Percentiles rank a stretch among this genome's conserved stretches.
Conservation (phyloP, 164 flowering plant species). For the Taxillus chinensis region DNA sequence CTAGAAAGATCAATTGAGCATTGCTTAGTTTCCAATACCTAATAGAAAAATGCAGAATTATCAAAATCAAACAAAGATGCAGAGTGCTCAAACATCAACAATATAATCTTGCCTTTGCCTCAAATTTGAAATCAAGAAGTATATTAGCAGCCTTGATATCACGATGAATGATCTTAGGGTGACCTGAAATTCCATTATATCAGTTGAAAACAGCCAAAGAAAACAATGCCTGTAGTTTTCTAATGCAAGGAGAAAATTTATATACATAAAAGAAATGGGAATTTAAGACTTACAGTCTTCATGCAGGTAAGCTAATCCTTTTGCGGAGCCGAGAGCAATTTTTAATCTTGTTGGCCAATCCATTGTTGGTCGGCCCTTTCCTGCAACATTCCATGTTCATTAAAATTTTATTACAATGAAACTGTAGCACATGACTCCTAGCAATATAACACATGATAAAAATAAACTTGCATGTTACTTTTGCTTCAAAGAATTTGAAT, state of each 20-base stretch:
- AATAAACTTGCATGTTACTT: too few relatives aligned
- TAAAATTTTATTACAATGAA: not conserved
- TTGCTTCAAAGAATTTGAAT: too few relatives aligned
- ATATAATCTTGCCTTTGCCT: slow-evolving; percentile 61
- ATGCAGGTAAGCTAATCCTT: slow-evolving; percentile 91
- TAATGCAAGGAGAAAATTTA: too few relatives aligned
- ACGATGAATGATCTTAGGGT: slow-evolving; percentile 95
- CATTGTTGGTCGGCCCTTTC: slow-evolving; percentile 77
- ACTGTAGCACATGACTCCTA: not conserved
- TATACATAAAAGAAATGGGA: too few relatives aligned
- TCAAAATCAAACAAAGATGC: too few relatives aligned
- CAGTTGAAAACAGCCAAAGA: too few relatives aligned
- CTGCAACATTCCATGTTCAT: slow-evolving; percentile 29
- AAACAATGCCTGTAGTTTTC: too few relatives aligned
- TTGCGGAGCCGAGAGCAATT: slow-evolving; percentile 91
- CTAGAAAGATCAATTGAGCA: too few relatives aligned
- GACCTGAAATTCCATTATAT: slow-evolving; percentile 40
- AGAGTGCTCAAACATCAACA: not conserved
- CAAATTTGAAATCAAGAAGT: slow-evolving; percentile 82
- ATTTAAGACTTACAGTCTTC: slow-evolving; percentile 70
- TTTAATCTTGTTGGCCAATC: slow-evolving; percentile 72
- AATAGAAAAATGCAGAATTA: too few relatives aligned
- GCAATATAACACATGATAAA: too few relatives aligned
- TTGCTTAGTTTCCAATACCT: too few relatives aligned
- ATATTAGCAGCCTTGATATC: slow-evolving; percentile 94